A percentile compares a stretch with the other conserved stretches of the same genome.
Evolutionary conservation across 140 eudicot genomes (phyloP).

Genomic region (Erigeron philadelphicus): DNA sequence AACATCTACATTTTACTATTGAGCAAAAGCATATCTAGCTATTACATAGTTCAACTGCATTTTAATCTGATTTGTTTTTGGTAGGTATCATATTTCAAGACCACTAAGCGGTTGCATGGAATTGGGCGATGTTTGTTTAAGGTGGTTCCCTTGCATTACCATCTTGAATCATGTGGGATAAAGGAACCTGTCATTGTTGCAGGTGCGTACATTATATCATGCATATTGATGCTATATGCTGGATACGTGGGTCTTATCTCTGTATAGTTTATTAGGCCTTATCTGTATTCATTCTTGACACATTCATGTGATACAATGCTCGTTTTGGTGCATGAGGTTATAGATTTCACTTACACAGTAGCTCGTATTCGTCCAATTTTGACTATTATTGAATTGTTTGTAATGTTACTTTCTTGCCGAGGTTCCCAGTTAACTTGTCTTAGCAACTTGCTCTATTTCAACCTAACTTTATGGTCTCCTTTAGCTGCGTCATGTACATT

Average conservation of each 20-base stretch:
- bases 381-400: not conserved
- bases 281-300: not conserved
- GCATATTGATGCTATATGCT: constrained; percentile 48
- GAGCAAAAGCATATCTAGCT: not conserved
- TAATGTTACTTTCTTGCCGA: not conserved
- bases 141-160: constrained; percentile 62
- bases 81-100: constrained; percentile 51
- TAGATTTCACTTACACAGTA: constrained; percentile 10
- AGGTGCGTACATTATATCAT: constrained; percentile 65
- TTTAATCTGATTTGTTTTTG: constrained; percentile 17
- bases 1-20: not conserved
- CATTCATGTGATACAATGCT: not conserved
- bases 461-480: not conserved
- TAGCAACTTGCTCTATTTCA: not conserved
- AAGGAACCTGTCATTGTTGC: constrained; percentile 68
- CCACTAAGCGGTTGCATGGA: constrained; percentile 44
- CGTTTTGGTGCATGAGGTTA: constrained; percentile 22
- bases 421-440: not conserved
- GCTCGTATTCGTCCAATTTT: constrained; percentile 8
- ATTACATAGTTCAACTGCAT: not conserved
- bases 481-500: not conserved
- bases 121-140: constrained; percentile 43
- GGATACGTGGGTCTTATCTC: constrained; percentile 80
- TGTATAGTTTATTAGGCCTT: constrained; percentile 32
- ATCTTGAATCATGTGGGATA: constrained; percentile 60